phyloP scores from a whole-genome alignment of 805 yeast species.

The Scheffersomyces amazonensis region DNA sequence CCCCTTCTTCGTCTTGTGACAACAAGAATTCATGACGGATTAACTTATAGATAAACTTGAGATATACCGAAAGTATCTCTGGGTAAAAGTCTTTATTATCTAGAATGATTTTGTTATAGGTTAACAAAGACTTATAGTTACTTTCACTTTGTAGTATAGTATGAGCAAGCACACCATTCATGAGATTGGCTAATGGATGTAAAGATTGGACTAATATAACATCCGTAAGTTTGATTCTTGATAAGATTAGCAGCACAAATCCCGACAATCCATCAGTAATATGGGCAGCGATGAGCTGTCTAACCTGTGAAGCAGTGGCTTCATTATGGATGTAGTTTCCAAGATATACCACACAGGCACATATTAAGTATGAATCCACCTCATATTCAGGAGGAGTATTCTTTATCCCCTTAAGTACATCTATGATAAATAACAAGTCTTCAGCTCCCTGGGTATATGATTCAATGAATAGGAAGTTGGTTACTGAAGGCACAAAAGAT shows the following conservation, averaged over 20 bases:
- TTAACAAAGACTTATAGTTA: slow-evolving; percentile 9
- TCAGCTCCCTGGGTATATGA: no score
- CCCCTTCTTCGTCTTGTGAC: not conserved
- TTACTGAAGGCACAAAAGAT: not conserved
- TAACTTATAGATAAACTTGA: slow-evolving; percentile 27
- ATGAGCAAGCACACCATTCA: slow-evolving; percentile 13
- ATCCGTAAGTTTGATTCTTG: slow-evolving; percentile 19
- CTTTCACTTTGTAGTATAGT: slow-evolving; percentile 11
- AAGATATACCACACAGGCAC: slow-evolving; percentile 29
- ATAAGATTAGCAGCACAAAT: not conserved
- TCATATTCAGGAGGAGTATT: no score
- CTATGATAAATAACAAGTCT: not conserved
- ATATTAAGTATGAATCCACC: slow-evolving; percentile 22
- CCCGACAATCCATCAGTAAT: not conserved
- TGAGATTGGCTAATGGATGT: slow-evolving; percentile 31
- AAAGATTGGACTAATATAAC: slow-evolving; percentile 35
- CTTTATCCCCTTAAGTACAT: slow-evolving; percentile 3
- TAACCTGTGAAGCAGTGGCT: slow-evolving; percentile 11
- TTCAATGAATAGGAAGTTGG: not conserved
- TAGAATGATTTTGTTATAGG: slow-evolving; percentile 22
- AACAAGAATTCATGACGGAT: slow-evolving; percentile 9
- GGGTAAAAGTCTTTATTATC: slow-evolving; percentile 35
- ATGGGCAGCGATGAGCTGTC: not conserved
- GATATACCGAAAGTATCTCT: slow-evolving; percentile 25
- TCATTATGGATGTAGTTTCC: slow-evolving; percentile 31